Evolutionary conservation across 805 yeast genomes (phyloP).

Genomic region (Ogataea zsoltii): DNA sequence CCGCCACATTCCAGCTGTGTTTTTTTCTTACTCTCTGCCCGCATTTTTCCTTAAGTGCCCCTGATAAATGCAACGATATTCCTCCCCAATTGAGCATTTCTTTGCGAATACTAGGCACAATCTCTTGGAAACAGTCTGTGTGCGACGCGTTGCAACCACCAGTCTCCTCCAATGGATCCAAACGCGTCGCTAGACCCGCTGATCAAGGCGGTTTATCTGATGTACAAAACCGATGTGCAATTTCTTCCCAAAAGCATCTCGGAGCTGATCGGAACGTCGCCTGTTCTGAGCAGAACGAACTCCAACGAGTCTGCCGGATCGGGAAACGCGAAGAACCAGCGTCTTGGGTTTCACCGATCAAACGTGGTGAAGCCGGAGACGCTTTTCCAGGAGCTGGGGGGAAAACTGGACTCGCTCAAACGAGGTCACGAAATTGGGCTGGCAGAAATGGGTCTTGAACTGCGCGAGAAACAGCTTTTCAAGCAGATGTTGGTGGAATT

Average conservation of each 20-base stretch:
- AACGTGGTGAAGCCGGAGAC: conserved; percentile 8
- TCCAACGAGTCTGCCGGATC: conserved; percentile 15
- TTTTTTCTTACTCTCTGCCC: too few relatives aligned
- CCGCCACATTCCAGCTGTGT: not conserved
- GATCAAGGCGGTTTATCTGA: conserved; percentile 22
- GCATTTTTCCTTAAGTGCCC: too few relatives aligned
- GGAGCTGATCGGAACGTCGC: conserved; percentile 14
- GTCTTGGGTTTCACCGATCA: conserved; percentile 5
- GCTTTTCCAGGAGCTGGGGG: conserved; percentile 14
- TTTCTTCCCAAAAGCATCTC: conserved; percentile 15
- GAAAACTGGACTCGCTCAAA: conserved; percentile 9
- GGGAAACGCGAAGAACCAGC: conserved; percentile 1
- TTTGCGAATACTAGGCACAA: too few relatives aligned
- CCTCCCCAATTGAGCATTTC: too few relatives aligned
- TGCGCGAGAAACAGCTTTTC: conserved; percentile 12
- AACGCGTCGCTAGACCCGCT: conserved; percentile 17
- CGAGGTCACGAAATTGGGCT: conserved; percentile 15
- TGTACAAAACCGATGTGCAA: conserved; percentile 18
- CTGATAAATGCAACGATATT: too few relatives aligned
- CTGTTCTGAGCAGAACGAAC: conserved; percentile 9
- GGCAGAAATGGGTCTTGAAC: conserved; percentile 6
- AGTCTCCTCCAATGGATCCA: too few relatives aligned
- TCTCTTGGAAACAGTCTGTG: too few relatives aligned
- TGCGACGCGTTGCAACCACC: too few relatives aligned
- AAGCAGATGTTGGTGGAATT: conserved; percentile 17